Conservation (phyloP, 2,329 filamentous ascomycete genomes). For the Ophioceras dolichostomum region DNA sequence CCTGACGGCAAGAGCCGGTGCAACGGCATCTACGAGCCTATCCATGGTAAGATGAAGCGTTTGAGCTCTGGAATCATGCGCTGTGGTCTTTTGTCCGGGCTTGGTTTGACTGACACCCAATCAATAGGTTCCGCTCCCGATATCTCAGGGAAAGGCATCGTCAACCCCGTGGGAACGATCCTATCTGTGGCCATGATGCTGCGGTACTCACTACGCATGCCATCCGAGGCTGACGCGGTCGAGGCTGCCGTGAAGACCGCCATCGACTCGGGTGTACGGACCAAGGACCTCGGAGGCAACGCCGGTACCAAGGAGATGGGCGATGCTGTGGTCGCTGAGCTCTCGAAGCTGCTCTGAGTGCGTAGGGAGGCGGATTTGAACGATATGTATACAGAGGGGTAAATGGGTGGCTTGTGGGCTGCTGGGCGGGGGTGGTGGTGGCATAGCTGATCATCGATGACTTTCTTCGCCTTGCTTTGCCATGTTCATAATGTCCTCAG, state of each 20-base stretch:
- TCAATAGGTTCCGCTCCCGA: slow-evolving; percentile 70
- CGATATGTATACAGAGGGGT: no score
- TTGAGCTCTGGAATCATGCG: no score
- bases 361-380: no score
- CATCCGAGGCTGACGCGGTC: slow-evolving; percentile 63
- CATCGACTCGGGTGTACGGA: slow-evolving; percentile 67
- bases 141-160: slow-evolving; percentile 82
- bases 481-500: no score
- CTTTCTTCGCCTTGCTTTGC: no score
- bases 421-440: no score
- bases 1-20: slow-evolving; percentile 75
- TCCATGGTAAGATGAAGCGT: slow-evolving; percentile 74
- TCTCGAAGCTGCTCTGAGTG: slow-evolving; percentile 61
- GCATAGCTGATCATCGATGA: no score
- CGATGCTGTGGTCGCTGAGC: slow-evolving; percentile 65
- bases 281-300: slow-evolving; percentile 73
- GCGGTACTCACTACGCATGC: slow-evolving; percentile 76
- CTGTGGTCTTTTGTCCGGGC: no score
- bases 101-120: slow-evolving; percentile 1
- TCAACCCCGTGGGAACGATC: slow-evolving; percentile 86
- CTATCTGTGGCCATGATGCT: slow-evolving; percentile 93
- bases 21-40: slow-evolving; percentile 95
- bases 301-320: slow-evolving; percentile 62
- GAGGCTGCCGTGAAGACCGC: slow-evolving; percentile 71
- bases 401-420: no score